Evolutionary conservation across 2,329 filamentous ascomycete species (phyloP).

Genomic region (Trichoderma cornu-damae): DNA sequence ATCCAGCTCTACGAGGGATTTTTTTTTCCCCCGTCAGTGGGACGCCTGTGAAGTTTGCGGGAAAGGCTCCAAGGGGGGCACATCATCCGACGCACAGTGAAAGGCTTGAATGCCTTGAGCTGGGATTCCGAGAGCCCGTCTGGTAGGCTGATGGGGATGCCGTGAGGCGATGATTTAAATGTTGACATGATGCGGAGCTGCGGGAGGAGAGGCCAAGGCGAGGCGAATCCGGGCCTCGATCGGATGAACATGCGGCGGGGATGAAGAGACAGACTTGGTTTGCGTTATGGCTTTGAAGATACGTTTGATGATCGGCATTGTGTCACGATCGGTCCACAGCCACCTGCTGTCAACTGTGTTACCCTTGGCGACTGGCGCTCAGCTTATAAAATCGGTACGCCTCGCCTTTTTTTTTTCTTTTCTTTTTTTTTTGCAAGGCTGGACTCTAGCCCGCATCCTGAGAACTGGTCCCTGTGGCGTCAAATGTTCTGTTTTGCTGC

Average conservation of each 20-base stretch:
- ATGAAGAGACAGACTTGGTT: not conserved
- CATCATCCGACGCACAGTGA: slow-evolving; percentile 38
- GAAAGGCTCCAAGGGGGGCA: not conserved
- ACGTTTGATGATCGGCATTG: not conserved
- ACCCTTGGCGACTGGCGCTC: no score
- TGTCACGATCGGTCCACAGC: no score
- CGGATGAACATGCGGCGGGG: not conserved
- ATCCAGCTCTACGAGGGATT: slow-evolving; percentile 42
- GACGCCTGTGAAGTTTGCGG: not conserved
- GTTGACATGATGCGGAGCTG: slow-evolving; percentile 13
- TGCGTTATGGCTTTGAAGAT: no score
- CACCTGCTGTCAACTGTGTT: no score
- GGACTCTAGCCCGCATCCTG: no score
- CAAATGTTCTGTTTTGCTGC: no score
- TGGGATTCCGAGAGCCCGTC: slow-evolving; percentile 38
- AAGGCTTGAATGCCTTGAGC: slow-evolving; percentile 43
- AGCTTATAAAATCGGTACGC: no score
- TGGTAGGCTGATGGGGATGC: slow-evolving; percentile 39
- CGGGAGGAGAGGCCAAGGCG: not conserved
- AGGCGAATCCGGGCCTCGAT: not conserved
- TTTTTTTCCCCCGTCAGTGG: not conserved
- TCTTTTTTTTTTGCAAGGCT: no score
- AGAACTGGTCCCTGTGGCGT: no score
- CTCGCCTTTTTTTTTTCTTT: no score
- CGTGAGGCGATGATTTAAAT: slow-evolving; percentile 16